Evolutionary conservation across 108 stramenopile species (phyloP).

Genomic region (Cylindrotheca fusiformis): DNA sequence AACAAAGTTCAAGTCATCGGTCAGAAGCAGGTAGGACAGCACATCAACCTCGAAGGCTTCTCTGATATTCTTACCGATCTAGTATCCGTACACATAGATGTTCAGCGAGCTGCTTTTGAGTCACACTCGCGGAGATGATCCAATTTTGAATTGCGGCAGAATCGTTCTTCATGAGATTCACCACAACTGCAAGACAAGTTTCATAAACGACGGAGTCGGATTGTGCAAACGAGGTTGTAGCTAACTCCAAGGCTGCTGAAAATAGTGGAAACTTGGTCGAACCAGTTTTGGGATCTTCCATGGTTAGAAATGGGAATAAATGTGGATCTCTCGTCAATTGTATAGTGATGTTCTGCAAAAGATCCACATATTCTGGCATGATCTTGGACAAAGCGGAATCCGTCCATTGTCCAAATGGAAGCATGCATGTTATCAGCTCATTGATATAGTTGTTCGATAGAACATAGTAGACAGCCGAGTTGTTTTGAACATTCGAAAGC

Average conservation of each 20-base stretch:
- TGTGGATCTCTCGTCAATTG: slow-evolving; percentile 52
- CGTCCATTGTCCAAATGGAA: slow-evolving; percentile 75
- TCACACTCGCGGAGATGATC: slow-evolving; percentile 29
- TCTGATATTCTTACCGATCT: slow-evolving; percentile 13
- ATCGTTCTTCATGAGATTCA: slow-evolving; percentile 64
- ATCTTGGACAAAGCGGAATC: slow-evolving; percentile 69
- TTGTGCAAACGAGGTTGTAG: slow-evolving; percentile 37
- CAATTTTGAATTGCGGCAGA: slow-evolving; percentile 48
- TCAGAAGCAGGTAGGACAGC: too few species aligned
- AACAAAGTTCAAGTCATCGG: too few species aligned
- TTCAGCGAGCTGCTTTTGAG: slow-evolving; percentile 29
- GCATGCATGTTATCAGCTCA: slow-evolving; percentile 62
- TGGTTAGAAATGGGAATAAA: slow-evolving; percentile 44
- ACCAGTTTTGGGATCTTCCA: not conserved
- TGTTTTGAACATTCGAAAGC: slow-evolving; percentile 46
- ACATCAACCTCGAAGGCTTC: too few species aligned
- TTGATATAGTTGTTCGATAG: slow-evolving; percentile 83
- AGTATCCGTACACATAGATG: slow-evolving; percentile 40
- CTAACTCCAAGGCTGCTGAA: slow-evolving; percentile 61
- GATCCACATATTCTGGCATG: slow-evolving; percentile 62
- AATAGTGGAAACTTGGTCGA: slow-evolving; percentile 64
- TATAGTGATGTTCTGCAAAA: slow-evolving; percentile 66
- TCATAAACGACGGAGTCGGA: slow-evolving; percentile 56
- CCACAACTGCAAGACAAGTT: slow-evolving; percentile 62
- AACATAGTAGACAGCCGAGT: slow-evolving; percentile 66